Base-by-base conservation (phyloP, 805 yeast species). In the Candida alai region DNA sequence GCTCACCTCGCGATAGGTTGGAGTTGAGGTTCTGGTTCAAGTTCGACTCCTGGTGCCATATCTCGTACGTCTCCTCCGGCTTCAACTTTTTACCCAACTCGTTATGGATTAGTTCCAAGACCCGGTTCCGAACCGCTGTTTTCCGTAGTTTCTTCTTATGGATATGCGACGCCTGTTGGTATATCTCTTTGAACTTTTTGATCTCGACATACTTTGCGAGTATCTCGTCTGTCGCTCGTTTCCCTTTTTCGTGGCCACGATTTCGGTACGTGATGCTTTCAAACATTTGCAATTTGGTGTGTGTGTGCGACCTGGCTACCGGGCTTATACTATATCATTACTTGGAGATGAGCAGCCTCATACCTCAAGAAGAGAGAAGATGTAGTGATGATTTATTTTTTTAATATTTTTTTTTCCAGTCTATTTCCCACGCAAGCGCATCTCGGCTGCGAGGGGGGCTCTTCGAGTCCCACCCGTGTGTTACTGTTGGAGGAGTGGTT, bases 41-140 rank as follows among this genome's bases (percentile, higher is more conserved):
- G 15, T 29, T 29, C 19, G 25, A 21, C 16, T 13, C 28, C n/a
- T 46, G 39, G 32, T 60, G 54, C 67, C 67, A 62, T 14, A 51
- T 30, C 35, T 62, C 67, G 33, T 39, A 62, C 0, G 63, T 49
- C 20, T 60, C 66, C 36, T 58, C 62, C 3, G 65, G 65, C 26
- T 46, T 35, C 7, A 13, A 15, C 30, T 50, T 37, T 15, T 50
- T 41, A 23, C 49, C 51, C 26, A 58, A 47, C 30, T 56, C 57
- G 28, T 43, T 39, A 20, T 50, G 56, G 17, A 59, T 54, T 17
- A 37, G 27, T 32, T 46, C 48, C 14, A 50, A 43, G n/a, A 52
- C 43, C 18, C 33, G 35, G 9, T 35, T 39, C 27, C 41, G 44
- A 4, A 40, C 34, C 10, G 28, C 18, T 7, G 43, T 24, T 6